Percentiles rank a stretch among this genome's conserved stretches.
phyloP scores from a whole-genome alignment of 2,329 filamentous ascomycete species.

The Pseudogymnoascus sp. region DNA sequence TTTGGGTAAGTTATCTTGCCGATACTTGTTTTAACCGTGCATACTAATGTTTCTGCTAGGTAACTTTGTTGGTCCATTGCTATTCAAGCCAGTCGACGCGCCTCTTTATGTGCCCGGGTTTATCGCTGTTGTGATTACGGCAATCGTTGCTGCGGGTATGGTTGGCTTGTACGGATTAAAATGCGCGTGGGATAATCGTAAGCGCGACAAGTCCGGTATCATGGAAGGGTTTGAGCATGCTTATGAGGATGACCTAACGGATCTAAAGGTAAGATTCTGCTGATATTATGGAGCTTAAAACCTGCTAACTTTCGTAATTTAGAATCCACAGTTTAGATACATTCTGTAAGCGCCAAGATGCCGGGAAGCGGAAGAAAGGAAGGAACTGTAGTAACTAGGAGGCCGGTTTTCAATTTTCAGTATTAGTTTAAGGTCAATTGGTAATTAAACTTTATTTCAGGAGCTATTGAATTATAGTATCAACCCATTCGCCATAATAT shows the following conservation, averaged over 20 bases:
- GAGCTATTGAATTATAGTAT: neutral
- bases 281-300: neutral
- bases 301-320: neutral
- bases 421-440: neutral
- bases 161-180: neutral
- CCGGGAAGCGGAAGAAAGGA: neutral
- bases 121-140: conserved; percentile 27
- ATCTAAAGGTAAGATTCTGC: neutral
- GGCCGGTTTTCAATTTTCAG: neutral
- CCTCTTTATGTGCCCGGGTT: conserved; percentile 34
- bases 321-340: conserved; percentile 10
- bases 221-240: conserved; percentile 10
- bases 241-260: conserved; percentile 10
- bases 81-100: conserved; percentile 33
- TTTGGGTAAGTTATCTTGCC: conserved; percentile 45
- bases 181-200: neutral
- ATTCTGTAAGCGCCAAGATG: neutral
- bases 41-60: neutral
- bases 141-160: neutral
- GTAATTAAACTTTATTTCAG: neutral
- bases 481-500: neutral
- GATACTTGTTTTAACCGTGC: conserved; percentile 14
- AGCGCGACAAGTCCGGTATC: conserved; percentile 4
- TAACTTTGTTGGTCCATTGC: conserved; percentile 30
- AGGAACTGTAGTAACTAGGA: neutral